Evolutionary conservation across 1,284 basidiomycete species (phyloP).

Genomic region (Apiotrichum sp.): DNA sequence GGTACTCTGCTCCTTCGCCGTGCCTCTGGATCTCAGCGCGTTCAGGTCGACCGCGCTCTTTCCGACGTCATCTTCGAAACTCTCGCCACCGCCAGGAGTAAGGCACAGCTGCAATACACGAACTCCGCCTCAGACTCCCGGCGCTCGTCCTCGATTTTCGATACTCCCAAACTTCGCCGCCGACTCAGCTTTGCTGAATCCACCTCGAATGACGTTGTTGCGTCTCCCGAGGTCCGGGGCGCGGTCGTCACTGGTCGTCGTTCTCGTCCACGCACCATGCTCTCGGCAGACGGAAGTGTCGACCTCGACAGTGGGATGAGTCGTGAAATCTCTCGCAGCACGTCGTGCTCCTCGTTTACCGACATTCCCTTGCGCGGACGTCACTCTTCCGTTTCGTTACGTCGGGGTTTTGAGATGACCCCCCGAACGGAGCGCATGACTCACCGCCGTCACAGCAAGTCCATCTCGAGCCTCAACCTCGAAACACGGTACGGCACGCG

Average conservation of each 20-base stretch:
- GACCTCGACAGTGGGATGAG: background rate
- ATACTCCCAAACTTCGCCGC: constrained; percentile 33
- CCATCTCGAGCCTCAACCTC: background rate
- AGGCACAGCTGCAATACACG: constrained; percentile 30
- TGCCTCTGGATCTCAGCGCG: constrained; percentile 61
- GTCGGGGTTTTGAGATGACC: constrained; percentile 4
- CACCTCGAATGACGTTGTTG: constrained; percentile 6
- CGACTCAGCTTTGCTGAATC: constrained; percentile 25
- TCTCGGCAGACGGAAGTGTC: background rate
- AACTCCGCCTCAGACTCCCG: constrained; percentile 22
- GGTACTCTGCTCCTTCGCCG: constrained; percentile 59
- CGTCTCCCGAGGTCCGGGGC: constrained; percentile 6
- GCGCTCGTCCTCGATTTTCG: constrained; percentile 20
- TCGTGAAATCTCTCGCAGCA: constrained; percentile 8
- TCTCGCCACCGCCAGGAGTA: constrained; percentile 41
- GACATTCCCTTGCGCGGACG: constrained; percentile 2
- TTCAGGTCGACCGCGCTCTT: constrained; percentile 47
- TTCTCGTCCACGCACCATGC: background rate
- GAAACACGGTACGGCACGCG: background rate
- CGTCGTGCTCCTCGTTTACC: constrained; percentile 8
- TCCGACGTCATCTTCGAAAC: constrained; percentile 47
- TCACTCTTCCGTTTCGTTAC: constrained; percentile 3
- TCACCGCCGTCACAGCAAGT: background rate
- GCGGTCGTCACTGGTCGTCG: constrained; percentile 1
- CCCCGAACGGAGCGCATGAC: too few species aligned